phyloP scores from a whole-genome alignment of 805 yeast genomes.

The Kluyveromyces dobzhanskii region DNA sequence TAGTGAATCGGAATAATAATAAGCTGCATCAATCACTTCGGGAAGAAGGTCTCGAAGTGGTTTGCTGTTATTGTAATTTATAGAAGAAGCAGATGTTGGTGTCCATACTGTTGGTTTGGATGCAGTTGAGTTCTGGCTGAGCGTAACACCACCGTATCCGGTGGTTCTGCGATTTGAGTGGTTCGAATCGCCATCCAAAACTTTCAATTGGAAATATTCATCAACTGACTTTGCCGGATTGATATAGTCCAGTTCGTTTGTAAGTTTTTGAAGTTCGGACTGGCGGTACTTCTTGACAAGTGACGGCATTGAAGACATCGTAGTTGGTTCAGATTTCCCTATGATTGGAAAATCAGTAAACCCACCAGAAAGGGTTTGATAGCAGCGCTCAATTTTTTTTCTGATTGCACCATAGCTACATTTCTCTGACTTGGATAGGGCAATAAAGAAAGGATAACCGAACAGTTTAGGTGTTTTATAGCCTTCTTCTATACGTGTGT shows the following conservation, averaged over 20 bases:
- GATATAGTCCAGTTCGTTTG: constrained; percentile 13
- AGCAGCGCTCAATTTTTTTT: constrained; percentile 43
- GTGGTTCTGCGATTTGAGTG: not conserved
- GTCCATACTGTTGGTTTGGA: constrained; percentile 4
- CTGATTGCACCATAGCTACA: constrained; percentile 51
- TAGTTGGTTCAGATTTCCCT: constrained; percentile 15
- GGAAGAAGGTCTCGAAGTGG: constrained; percentile 12
- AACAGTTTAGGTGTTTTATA: constrained; percentile 41
- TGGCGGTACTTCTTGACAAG: constrained; percentile 17
- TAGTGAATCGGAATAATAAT: constrained; percentile 10
- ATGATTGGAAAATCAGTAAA: constrained; percentile 26
- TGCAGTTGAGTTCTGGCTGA: not conserved
- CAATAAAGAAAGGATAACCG: constrained; percentile 71
- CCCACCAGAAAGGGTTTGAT: constrained; percentile 41
- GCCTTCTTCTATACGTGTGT: constrained; percentile 33
- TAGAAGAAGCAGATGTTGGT: constrained; percentile 18
- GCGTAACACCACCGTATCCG: not conserved
- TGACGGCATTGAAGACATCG: constrained; percentile 31
- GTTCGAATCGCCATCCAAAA: constrained; percentile 1
- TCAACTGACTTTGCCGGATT: constrained; percentile 8
- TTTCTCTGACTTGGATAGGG: constrained; percentile 43
- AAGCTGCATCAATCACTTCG: constrained; percentile 18
- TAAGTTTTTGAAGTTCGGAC: constrained; percentile 16
- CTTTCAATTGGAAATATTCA: constrained; percentile 18
- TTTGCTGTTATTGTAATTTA: constrained; percentile 10